These are phyloP conservation scores for Tuber magnatum DNA, from an alignment of 495 filamentous ascomycete genomes.

Conservation along the genomic window DNA sequence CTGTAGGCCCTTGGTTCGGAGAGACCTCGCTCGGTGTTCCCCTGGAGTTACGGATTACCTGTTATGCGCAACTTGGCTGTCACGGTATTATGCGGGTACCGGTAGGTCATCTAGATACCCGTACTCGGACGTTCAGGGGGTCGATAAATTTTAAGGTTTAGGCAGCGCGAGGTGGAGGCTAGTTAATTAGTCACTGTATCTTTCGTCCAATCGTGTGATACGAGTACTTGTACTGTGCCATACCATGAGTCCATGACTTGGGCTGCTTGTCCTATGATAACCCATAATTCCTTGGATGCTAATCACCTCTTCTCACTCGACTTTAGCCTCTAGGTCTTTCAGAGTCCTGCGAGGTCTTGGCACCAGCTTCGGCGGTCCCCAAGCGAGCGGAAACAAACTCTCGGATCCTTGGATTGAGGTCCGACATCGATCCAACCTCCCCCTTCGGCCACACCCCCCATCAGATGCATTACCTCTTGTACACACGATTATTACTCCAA, in stretches of 20 bases:
- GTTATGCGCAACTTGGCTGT: not conserved
- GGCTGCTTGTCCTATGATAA: not conserved
- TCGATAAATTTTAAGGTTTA: not conserved
- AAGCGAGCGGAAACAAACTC: not conserved
- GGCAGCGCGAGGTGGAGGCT: not conserved
- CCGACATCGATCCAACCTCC: constrained; percentile 1
- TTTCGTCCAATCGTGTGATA: not conserved
- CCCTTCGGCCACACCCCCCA: not conserved
- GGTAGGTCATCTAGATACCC: no score
- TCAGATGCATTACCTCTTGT: constrained; percentile 18
- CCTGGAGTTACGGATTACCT: not conserved
- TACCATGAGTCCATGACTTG: not conserved
- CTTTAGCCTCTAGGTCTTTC: not conserved
- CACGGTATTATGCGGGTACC: not conserved
- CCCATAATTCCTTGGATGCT: no score
- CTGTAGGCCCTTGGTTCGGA: not conserved
- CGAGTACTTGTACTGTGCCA: no score
- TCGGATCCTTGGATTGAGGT: not conserved
- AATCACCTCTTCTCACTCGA: not conserved
- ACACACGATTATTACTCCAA: constrained; percentile 22
- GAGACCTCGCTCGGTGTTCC: no score
- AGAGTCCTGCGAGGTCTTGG: not conserved
- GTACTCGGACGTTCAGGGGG: not conserved
- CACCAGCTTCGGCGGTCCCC: not conserved
- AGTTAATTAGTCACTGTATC: not conserved